Conservation (phyloP, 2,329 filamentous ascomycete species). For the Colletotrichum destructivum region DNA sequence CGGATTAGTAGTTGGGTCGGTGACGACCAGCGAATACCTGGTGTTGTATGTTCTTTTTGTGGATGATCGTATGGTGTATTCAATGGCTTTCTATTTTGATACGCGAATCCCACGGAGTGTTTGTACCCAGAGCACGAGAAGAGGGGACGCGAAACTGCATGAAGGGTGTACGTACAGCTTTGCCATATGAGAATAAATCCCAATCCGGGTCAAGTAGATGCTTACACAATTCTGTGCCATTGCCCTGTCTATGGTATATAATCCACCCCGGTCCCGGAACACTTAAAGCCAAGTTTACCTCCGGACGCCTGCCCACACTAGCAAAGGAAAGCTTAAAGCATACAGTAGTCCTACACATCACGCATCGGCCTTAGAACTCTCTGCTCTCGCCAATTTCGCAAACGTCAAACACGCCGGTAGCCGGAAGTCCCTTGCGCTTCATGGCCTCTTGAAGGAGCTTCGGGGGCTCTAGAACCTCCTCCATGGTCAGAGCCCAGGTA, state of each 20-base stretch:
- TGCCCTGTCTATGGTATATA: conserved; percentile 3
- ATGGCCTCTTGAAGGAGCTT: conserved; percentile 80
- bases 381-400: conserved; percentile 88
- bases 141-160: neutral
- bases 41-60: no score
- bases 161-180: neutral
- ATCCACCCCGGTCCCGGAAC: neutral
- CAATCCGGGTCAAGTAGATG: neutral
- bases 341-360: conserved; percentile 3
- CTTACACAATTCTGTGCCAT: neutral
- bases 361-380: conserved; percentile 70
- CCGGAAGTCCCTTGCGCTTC: conserved; percentile 74
- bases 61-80: no score
- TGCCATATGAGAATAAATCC: neutral
- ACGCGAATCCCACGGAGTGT: neutral
- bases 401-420: conserved; percentile 83
- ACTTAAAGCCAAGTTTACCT: neutral
- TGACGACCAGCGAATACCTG: no score
- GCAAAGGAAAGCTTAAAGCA: neutral
- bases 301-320: conserved; percentile 8
- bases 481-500: conserved; percentile 87
- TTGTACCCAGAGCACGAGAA: no score
- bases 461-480: conserved; percentile 89
- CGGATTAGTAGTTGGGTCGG: no score
- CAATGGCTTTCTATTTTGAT: no score